Percentiles rank a stretch among this genome's conserved stretches.
Conservation (phyloP, 108 stramenopile species). For the Aurantiochytrium sp. region DNA sequence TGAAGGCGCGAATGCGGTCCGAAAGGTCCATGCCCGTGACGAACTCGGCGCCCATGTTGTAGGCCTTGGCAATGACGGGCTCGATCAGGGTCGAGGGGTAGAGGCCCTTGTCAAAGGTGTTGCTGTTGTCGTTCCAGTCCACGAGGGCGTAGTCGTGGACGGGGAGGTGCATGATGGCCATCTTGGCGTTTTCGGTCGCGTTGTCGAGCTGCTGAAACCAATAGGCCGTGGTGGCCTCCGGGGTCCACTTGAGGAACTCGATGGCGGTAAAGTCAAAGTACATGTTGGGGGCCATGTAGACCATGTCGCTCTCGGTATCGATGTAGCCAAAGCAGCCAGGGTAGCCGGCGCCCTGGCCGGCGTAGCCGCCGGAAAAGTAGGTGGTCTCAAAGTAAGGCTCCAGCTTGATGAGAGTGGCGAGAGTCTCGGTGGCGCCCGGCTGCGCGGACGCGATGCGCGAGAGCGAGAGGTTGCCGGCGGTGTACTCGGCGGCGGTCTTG, state of each 20-base stretch:
- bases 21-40: constrained; percentile 4
- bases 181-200: not conserved
- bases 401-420: not conserved
- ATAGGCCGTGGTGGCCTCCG: not conserved
- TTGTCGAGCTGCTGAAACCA: not conserved
- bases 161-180: not conserved
- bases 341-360: not conserved
- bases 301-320: not conserved
- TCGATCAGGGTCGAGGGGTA: not conserved
- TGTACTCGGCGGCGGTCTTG: not conserved
- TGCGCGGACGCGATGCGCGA: not conserved
- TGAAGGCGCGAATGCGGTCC: constrained; percentile 11
- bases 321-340: constrained; percentile 16
- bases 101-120: not conserved
- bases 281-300: constrained; percentile 25
- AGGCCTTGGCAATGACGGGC: not conserved
- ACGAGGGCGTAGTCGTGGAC: not conserved
- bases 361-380: constrained; percentile 14
- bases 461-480: not conserved
- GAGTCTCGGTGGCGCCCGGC: not conserved
- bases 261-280: not conserved
- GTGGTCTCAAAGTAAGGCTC: constrained; percentile 16
- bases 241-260: not conserved
- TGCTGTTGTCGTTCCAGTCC: not conserved
- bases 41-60: not conserved